Percentiles rank a stretch among this genome's conserved stretches.
Conservation (phyloP, 345 rosid genomes). For the Raphanus sativus region DNA sequence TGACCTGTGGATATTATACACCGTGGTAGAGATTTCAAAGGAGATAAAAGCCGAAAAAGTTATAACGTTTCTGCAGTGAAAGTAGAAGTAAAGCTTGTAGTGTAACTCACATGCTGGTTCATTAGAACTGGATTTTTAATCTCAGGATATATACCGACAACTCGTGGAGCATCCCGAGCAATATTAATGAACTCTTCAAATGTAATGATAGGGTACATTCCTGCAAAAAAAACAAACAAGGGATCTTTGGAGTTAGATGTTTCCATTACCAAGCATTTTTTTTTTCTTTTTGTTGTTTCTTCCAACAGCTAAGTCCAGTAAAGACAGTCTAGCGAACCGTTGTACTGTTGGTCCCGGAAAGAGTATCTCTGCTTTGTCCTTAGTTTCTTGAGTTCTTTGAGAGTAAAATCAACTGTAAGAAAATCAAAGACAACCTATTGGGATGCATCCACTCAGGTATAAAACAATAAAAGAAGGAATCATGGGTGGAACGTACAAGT, state of each 20-base stretch:
- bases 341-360: constrained; percentile 80
- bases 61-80: background rate
- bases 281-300: too few relatives aligned
- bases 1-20: constrained; percentile 50
- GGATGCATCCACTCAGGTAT: background rate
- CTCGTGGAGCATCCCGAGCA: constrained; percentile 78
- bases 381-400: constrained; percentile 67
- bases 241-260: too few relatives aligned
- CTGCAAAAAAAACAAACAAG: too few relatives aligned
- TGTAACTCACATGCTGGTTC: constrained; percentile 70
- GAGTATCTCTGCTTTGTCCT: constrained; percentile 70
- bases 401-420: constrained; percentile 79
- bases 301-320: too few relatives aligned
- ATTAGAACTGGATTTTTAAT: constrained; percentile 84
- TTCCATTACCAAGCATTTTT: too few relatives aligned
- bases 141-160: constrained; percentile 98
- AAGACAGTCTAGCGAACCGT: constrained; percentile 45
- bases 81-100: background rate
- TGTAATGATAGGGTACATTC: constrained; percentile 74
- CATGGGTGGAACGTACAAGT: constrained; percentile 44
- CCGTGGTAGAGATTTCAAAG: background rate
- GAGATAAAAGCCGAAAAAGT: background rate
- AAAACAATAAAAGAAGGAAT: background rate
- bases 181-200: constrained; percentile 81
- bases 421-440: background rate